Evolutionary conservation across 768 basidiomycete genomes (phyloP), one percentile per base, ranked within the genome.

Genomic region (Megacollybia marginata): DNA sequence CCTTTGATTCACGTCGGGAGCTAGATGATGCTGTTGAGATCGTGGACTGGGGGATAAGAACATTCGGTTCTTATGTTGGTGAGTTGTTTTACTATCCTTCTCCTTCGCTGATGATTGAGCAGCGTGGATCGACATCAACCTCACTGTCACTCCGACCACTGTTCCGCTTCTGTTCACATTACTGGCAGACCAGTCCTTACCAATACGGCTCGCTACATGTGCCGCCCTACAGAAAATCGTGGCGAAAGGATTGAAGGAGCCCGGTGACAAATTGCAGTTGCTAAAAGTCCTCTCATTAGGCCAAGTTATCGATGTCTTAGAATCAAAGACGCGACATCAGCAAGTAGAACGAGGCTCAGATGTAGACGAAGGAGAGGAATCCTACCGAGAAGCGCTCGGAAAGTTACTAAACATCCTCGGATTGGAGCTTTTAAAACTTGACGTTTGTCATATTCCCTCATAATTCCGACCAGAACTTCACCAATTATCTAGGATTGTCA

Each of bases 41-140:
- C 4, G 88, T 92, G 1, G 92, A 95, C 60, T 86, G 87, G 82
- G 91, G 92, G n/a, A 77, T 97, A 50, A 76, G 87, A 55, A 92
- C 94, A 0, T 90, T 94, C 64, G 88, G 82, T 4, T 91, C 92
- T 31, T 98, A 97, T 62, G 92, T 92, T 51, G 91, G 94, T 96
- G 62, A 61, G 94, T 82, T 12, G 31, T 42, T 44, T 28, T 4
- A 13, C 23, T 13, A 13, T 31, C 23, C 44, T 31, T 2, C 4
- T 16, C 11, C 13, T n/a, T 11, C n/a, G 16, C 15, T n/a, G 33
- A 18, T 52, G 33, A 52, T 57, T 33, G 51, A 13, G 28, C 58
- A 96, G 95, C 92, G 12, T 99, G 96, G 96, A 88, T 98, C 56
- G 96, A 99, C 61, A 94, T 99, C 56, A 92, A 92, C 60, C 72